Base-by-base conservation (phyloP, 495 filamentous ascomycete genomes). In the Achaetomiella virescens region DNA sequence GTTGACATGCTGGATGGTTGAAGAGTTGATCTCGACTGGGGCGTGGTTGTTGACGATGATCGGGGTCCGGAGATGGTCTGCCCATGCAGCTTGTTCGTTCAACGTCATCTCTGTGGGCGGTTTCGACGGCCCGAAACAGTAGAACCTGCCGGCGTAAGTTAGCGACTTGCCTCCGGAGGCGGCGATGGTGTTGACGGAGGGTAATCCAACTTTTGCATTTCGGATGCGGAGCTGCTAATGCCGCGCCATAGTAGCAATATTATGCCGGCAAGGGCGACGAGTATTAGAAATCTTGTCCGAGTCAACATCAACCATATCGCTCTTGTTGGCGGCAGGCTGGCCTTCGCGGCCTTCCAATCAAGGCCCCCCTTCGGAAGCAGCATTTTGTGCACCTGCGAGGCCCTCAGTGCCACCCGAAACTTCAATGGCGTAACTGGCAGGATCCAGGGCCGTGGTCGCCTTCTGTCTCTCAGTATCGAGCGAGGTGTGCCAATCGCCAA, bases 31-130 rank as follows among this genome's bases (percentile, higher is more conserved):
- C 67, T 86, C 84, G 59, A 95, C 76, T 40, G 93, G 88, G 58
- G 84, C 82, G 72, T 97, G 95, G 71, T 88, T 89, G 72, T 98
- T 98, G 80, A 93, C 96, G 59, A 96, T 81, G 55, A 97, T 88
- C 36, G 93, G 93, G 9, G 93, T 97, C 58, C 90, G 84, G 48
- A 90, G 74, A 67, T 96, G 91, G 52, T 84, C 81, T 58, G 88
- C 85, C 93, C 93, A 98, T 55, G 86, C 81, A 44, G 82, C 83
- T 71, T 95, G 87, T 66, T 97, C 93, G 63, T 96, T 95, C 22
- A 86, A 73, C 31, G 84, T 81, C 88, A 98, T 96, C 38, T 91
- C 83, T 86, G 95, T 95, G 45, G 93, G 93, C 12, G 93, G 78
- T 75, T 91, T 96, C 11, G 87, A 80, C 9, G 93, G 91, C 12